phyloP scores from a whole-genome alignment of 768 basidiomycete genomes.

The Kwoniella pini region DNA sequence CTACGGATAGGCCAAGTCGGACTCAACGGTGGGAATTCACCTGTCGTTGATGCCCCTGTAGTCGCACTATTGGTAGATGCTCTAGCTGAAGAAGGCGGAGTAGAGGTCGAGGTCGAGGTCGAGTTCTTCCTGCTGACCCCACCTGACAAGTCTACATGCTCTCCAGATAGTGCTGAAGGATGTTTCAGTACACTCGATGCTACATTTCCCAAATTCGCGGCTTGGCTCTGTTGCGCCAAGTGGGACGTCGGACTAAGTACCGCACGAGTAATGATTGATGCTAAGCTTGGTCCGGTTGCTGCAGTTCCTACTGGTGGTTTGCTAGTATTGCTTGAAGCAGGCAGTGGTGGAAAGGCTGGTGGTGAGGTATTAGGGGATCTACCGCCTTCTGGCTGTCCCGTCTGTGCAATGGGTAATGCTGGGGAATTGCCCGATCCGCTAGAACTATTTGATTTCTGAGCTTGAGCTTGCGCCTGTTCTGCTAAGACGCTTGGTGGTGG shows the following conservation, averaged over 20 bases:
- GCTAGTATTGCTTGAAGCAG: constrained; percentile 9
- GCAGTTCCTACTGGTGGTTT: background rate
- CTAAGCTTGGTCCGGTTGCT: constrained; percentile 44
- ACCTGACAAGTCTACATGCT: too few species aligned
- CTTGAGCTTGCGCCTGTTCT: constrained; percentile 21
- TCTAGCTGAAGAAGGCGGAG: constrained; percentile 1
- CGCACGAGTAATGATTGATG: constrained; percentile 52
- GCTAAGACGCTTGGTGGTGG: constrained; percentile 45
- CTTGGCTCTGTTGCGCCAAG: constrained; percentile 24
- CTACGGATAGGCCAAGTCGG: constrained; percentile 16
- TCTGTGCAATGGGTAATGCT: background rate
- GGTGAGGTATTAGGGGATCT: constrained; percentile 10
- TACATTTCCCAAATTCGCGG: constrained; percentile 5
- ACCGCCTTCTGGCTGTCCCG: constrained; percentile 3
- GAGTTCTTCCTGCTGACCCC: too few species aligned
- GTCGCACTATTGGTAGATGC: background rate
- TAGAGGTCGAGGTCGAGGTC: background rate
- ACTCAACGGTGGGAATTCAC: constrained; percentile 12
- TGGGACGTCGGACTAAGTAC: constrained; percentile 46
- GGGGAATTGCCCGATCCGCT: constrained; percentile 20
- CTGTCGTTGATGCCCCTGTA: background rate
- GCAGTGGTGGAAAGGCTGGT: constrained; percentile 52
- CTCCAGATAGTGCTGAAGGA: background rate
- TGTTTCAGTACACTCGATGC: constrained; percentile 9
- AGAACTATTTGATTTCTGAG: constrained; percentile 5